phyloP scores from a whole-genome alignment of 164 flowering plant species.

The Brasenia schreberi region DNA sequence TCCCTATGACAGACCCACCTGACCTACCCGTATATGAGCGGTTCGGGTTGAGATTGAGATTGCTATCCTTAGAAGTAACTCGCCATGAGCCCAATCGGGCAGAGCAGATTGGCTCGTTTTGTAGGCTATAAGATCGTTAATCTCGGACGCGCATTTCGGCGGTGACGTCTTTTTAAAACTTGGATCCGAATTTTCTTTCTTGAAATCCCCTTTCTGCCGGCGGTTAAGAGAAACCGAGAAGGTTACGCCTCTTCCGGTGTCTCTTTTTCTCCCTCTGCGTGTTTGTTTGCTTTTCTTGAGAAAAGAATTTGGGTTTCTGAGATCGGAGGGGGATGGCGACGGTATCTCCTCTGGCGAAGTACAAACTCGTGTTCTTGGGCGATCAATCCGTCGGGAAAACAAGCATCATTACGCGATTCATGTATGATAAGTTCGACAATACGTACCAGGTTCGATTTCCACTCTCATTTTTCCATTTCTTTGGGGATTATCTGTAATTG shows the following conservation, averaged over 20 bases:
- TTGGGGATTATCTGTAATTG: no score
- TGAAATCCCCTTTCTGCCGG: not conserved
- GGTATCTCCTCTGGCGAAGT: conserved; percentile 51
- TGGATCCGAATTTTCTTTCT: not conserved
- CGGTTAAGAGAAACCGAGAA: not conserved
- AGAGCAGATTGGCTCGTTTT: no score
- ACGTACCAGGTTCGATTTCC: conserved; percentile 35
- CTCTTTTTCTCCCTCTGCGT: not conserved
- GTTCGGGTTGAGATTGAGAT: no score
- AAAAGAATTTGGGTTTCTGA: not conserved
- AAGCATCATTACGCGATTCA: conserved; percentile 61
- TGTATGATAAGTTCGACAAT: conserved; percentile 61
- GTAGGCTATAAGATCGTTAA: no score
- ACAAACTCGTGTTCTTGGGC: conserved; percentile 57
- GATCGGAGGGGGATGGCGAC: conserved; percentile 27
- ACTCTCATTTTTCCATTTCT: not conserved
- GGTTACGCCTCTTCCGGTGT: not conserved
- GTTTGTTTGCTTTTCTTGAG: no score
- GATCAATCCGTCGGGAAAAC: conserved; percentile 32
- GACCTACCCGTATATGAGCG: no score
- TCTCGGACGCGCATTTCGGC: no score
- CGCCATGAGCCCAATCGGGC: no score
- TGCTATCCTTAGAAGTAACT: no score
- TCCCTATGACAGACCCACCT: no score
- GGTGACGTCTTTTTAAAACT: no score